Base-by-base conservation (phyloP, 805 yeast genomes). In the Pichia eremophila region DNA sequence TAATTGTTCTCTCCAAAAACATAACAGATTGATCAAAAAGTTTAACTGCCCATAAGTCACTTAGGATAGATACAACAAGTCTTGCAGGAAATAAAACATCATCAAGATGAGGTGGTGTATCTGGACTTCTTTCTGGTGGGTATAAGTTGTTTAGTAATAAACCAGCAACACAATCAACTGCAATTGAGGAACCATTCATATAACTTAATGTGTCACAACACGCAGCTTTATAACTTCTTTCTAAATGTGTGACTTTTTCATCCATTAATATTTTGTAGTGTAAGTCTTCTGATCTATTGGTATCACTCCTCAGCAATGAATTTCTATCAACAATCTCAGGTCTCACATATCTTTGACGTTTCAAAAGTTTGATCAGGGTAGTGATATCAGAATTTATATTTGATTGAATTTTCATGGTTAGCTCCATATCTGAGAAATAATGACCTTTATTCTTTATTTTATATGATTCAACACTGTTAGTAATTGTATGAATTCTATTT, bases 21-120 rank as follows among this genome's bases (percentile, higher is more conserved):
- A 79, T 81, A 68, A 90, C 98, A 59, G 93, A 82, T 66, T 91
- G 96, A 56, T 83, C 80, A 17, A 96, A 86, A 58, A 88, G 74
- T 1, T 97, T 97, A 41, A 88, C 73, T 66, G 96, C 77, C 99
- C 99, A 93, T 96, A 93, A 87, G 62, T 91, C 97, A 57, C 91
- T 82, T 52, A 91, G 72, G 31, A 91, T 81, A 54, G 90, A 82
- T 59, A 90, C 89, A 57, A 91, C 79, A 53, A 91, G 85, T 71
- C 96, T 80, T 1, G 97, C 91, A 19, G 98, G 98, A 79, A 87
- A 91, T 46, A 93, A 72, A 6, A 91, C 91, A 61, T 93, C 97
- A 59, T 88, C 87, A 18, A 36, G 11, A 61, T 85, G 77, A 9
- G 89, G 78, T 52, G 86, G 70, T 55, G 81, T 85, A 43, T 85